Percentiles rank a stretch among this genome's conserved stretches.
Evolutionary conservation across 2,329 filamentous ascomycete genomes (phyloP).

Genomic region (Calycina marina): DNA sequence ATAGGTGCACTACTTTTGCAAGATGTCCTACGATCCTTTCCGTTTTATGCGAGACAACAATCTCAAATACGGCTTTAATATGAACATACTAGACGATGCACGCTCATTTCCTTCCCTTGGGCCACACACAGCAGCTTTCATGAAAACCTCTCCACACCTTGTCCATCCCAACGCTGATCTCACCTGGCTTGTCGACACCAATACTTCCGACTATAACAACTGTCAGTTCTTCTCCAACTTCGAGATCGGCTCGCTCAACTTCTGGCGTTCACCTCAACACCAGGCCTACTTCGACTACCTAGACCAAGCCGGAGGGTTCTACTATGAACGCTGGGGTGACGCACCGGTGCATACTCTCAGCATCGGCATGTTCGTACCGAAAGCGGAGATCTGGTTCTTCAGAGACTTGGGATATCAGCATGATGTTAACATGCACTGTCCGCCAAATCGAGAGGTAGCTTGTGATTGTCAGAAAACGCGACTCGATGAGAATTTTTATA

Average conservation of each 20-base stretch:
- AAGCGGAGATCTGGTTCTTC: neutral
- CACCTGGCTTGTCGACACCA: conserved; percentile 63
- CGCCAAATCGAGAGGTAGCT: conserved; percentile 14
- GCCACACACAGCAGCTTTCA: conserved; percentile 86
- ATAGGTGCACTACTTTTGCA: conserved; percentile 38
- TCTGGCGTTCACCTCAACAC: conserved; percentile 77
- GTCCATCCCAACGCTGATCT: conserved; percentile 69
- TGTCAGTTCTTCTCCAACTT: conserved; percentile 99
- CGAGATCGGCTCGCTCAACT: conserved; percentile 81
- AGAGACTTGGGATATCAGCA: neutral
- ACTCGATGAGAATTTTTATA: conserved; percentile 31
- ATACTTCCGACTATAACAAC: conserved; percentile 78
- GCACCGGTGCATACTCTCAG: conserved; percentile 93
- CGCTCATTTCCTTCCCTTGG: conserved; percentile 88
- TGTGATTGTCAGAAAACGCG: conserved; percentile 30
- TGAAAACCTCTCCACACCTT: conserved; percentile 73
- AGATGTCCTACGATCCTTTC: conserved; percentile 74
- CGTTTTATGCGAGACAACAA: conserved; percentile 73
- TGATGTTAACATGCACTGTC: neutral
- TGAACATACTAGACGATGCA: conserved; percentile 88
- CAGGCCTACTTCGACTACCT: conserved; percentile 78
- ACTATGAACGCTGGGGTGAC: conserved; percentile 96
- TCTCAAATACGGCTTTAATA: conserved; percentile 63
- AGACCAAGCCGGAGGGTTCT: conserved; percentile 85
- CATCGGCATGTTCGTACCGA: conserved; percentile 49